A percentile compares a stretch with the other conserved stretches of the same genome.
phyloP scores from a whole-genome alignment of 192 early-diverging fungal genomes.

The Dissophora ornata region DNA sequence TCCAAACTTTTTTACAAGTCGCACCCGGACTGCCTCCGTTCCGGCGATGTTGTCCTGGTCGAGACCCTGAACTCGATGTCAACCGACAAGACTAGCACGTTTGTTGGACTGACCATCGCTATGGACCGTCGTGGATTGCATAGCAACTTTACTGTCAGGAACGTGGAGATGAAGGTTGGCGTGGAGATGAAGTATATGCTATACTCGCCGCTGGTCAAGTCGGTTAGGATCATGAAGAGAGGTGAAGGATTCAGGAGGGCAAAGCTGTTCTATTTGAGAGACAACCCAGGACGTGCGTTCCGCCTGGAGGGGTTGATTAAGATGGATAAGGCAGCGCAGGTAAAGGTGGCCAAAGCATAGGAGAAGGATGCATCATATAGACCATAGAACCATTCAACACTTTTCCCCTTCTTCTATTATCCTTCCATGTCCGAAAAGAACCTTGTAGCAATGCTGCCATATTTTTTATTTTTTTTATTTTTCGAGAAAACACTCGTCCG shows the following conservation, averaged over 20 bases:
- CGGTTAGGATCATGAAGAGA: constrained; percentile 71
- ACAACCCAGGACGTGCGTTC: constrained; percentile 81
- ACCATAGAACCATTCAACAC: too few species aligned
- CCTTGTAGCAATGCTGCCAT: too few species aligned
- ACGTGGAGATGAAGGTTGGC: constrained; percentile 80
- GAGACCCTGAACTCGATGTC: constrained; percentile 71
- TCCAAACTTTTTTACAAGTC: constrained; percentile 72
- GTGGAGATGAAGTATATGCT: constrained; percentile 80
- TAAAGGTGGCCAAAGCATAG: constrained; percentile 36
- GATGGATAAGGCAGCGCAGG: constrained; percentile 37
- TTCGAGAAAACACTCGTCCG: constrained; percentile 8
- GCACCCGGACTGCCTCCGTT: constrained; percentile 63
- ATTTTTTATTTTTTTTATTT: too few species aligned
- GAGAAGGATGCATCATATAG: too few species aligned
- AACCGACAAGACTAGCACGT: constrained; percentile 62
- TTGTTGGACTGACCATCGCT: constrained; percentile 79
- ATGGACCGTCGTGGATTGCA: constrained; percentile 79
- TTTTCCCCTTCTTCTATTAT: too few species aligned
- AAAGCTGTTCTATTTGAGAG: constrained; percentile 81
- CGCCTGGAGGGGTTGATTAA: constrained; percentile 56
- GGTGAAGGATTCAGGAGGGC: constrained; percentile 73
- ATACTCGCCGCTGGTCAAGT: constrained; percentile 82
- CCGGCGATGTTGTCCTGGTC: constrained; percentile 75
- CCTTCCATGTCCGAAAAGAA: too few species aligned
- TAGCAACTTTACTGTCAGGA: constrained; percentile 82